Base-by-base conservation (phyloP, 2,329 filamentous ascomycete species). In the Tolypocladium capitatum region DNA sequence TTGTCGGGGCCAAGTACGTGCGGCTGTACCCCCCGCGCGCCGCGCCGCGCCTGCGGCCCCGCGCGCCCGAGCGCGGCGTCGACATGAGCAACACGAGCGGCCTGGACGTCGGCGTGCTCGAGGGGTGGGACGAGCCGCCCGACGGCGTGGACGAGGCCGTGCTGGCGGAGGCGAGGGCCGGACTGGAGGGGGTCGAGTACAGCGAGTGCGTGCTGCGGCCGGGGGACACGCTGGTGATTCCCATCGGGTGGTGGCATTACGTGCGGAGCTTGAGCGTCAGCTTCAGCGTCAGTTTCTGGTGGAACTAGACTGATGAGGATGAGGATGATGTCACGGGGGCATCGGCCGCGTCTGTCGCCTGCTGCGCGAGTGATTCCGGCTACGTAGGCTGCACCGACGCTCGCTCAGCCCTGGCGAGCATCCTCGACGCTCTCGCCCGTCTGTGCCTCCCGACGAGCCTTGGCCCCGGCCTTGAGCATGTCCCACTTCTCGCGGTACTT, bases 241-340 rank as follows among this genome's bases (percentile, higher is more conserved):
- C 92, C 0, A 75, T 87, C 5, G 92, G 91, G 0, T 98, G 92
- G 91, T 98, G 92, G 92, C 92, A 98, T 70, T 97, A 96, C 64
- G 86, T 97, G 4, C 75, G 86, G 50, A 88, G 88, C 45, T 62
- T 97, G 58, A 88, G 80, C 48, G 79, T 86, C 20, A 95, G 91
- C 60, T 90, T 94, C 59, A 96, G 90, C 55, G 89, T 97, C 13
- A 96, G 89, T 60, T 97, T 96, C 60, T 98, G 92, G 92, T 98
- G 87, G 85, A 84, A 86, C 54, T 77, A 46, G n/a, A n/a, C n/a
- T n/a, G n/a, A n/a, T n/a, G n/a, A n/a, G n/a, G n/a, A n/a, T n/a
- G n/a, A n/a, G n/a, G n/a, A n/a, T n/a, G n/a, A n/a, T n/a, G n/a
- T n/a, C n/a, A n/a, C n/a, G n/a, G n/a, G n/a, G n/a, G n/a, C n/a